Conservation (phyloP, 1,284 basidiomycete genomes). For the Cutaneotrichosporon sp. region DNA sequence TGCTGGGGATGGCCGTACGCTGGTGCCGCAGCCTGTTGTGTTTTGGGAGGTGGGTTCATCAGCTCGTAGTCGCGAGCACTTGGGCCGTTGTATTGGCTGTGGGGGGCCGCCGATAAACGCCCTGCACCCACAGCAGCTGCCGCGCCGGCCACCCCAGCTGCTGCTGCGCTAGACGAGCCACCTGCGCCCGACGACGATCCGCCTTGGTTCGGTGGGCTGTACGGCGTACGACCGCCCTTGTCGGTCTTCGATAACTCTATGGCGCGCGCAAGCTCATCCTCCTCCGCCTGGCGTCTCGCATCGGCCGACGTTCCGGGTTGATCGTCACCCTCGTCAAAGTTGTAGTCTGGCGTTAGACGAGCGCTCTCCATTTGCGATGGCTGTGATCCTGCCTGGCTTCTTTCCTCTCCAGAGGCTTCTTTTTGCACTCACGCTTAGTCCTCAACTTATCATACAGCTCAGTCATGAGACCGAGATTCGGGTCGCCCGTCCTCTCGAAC, state of each 20-base stretch:
- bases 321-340: conserved; percentile 63
- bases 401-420: too few relatives aligned
- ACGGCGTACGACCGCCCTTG: conserved; percentile 58
- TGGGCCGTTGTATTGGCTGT: conserved; percentile 10
- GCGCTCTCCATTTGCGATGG: too few relatives aligned
- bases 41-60: neutral
- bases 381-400: too few relatives aligned
- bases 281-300: conserved; percentile 66
- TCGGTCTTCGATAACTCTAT: conserved; percentile 84
- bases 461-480: conserved; percentile 81
- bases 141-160: neutral
- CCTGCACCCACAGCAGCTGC: conserved; percentile 14
- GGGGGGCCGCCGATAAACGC: conserved; percentile 20
- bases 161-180: conserved; percentile 6
- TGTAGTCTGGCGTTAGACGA: too few relatives aligned
- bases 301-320: conserved; percentile 56
- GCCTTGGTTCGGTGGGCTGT: neutral
- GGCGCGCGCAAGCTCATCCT: conserved; percentile 85
- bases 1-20: neutral
- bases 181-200: conserved; percentile 1
- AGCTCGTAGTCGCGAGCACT: neutral
- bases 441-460: conserved; percentile 80
- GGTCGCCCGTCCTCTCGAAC: conserved; percentile 62
- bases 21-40: too few relatives aligned
- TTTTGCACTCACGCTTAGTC: conserved; percentile 72